Evolutionary conservation across 768 basidiomycete genomes (phyloP).

Genomic region (Boletus rubropictus): DNA sequence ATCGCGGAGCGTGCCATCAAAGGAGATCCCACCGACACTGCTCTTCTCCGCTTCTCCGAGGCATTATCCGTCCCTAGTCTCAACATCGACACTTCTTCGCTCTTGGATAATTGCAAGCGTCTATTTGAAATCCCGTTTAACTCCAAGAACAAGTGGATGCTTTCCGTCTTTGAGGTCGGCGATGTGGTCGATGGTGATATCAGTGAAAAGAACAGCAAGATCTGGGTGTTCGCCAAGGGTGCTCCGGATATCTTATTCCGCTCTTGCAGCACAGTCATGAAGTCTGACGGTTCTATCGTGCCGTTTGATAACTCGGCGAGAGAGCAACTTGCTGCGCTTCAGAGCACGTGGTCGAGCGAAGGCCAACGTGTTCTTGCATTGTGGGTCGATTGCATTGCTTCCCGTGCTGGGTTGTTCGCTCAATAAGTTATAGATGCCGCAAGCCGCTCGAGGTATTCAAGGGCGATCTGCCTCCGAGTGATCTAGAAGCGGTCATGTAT

Average conservation of each 20-base stretch:
- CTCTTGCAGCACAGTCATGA: constrained; percentile 33
- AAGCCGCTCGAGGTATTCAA: constrained; percentile 27
- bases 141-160: constrained; percentile 56
- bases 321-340: constrained; percentile 21
- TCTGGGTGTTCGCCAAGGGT: constrained; percentile 48
- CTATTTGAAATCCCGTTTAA: constrained; percentile 40
- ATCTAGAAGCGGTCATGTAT: constrained; percentile 36
- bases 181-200: constrained; percentile 8
- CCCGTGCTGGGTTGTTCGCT: neutral
- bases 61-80: constrained; percentile 21
- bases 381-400: constrained; percentile 9
- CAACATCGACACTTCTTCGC: constrained; percentile 19
- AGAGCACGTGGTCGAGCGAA: constrained; percentile 40
- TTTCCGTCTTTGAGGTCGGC: constrained; percentile 35
- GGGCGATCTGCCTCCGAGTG: constrained; percentile 22
- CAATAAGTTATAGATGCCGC: constrained; percentile 20
- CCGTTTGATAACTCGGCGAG: constrained; percentile 25
- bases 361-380: constrained; percentile 53
- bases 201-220: constrained; percentile 6
- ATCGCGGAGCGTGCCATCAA: constrained; percentile 33
- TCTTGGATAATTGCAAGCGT: constrained; percentile 20
- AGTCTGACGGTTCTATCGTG: constrained; percentile 29
- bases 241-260: constrained; percentile 52
- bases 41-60: constrained; percentile 46
- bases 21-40: constrained; percentile 50